Conservation (phyloP, 1,139 yeast genomes). For the Fermentozyma sake region DNA sequence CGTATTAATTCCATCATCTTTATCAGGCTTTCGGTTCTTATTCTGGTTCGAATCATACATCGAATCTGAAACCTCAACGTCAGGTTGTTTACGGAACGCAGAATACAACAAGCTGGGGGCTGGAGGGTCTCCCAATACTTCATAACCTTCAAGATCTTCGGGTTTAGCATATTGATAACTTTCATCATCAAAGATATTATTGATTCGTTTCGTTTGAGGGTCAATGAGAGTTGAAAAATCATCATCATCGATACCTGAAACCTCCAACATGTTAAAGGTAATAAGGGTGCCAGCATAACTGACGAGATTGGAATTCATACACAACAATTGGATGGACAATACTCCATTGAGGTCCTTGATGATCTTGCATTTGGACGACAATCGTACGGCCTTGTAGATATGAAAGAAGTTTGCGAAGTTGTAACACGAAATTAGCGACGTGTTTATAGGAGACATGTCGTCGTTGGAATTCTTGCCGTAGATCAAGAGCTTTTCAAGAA, state of each 20-base stretch:
- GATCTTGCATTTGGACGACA: slow-evolving; percentile 58
- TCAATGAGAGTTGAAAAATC: slow-evolving; percentile 4
- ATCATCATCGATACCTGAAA: slow-evolving; percentile 17
- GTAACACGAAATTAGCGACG: slow-evolving; percentile 38
- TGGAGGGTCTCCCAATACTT: slow-evolving; percentile 9
- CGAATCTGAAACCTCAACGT: slow-evolving; percentile 9
- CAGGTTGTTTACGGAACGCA: slow-evolving; percentile 9
- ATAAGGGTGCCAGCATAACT: slow-evolving; percentile 57
- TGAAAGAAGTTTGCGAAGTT: slow-evolving; percentile 52
- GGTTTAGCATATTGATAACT: slow-evolving; percentile 18
- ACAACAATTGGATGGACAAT: slow-evolving; percentile 42
- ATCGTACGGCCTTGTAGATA: slow-evolving; percentile 48
- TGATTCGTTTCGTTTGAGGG: slow-evolving; percentile 6
- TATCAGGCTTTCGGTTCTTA: slow-evolving; percentile 8
- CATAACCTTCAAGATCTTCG: slow-evolving; percentile 10
- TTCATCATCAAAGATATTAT: slow-evolving; percentile 22
- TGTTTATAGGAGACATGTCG: slow-evolving; percentile 16
- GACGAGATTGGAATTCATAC: slow-evolving; percentile 27
- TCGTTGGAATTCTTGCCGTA: slow-evolving; percentile 9
- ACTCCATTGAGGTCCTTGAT: slow-evolving; percentile 56
- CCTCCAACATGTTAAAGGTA: slow-evolving; percentile 57
- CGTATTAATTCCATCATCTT: slow-evolving; percentile 15
- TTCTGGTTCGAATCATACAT: slow-evolving; percentile 7
- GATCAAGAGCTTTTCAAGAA: slow-evolving; percentile 46
- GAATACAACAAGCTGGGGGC: slow-evolving; percentile 15